Evolutionary conservation across 768 basidiomycete genomes (phyloP), one percentile per base, ranked within the genome.

Genomic region (Harrya chromipes): DNA sequence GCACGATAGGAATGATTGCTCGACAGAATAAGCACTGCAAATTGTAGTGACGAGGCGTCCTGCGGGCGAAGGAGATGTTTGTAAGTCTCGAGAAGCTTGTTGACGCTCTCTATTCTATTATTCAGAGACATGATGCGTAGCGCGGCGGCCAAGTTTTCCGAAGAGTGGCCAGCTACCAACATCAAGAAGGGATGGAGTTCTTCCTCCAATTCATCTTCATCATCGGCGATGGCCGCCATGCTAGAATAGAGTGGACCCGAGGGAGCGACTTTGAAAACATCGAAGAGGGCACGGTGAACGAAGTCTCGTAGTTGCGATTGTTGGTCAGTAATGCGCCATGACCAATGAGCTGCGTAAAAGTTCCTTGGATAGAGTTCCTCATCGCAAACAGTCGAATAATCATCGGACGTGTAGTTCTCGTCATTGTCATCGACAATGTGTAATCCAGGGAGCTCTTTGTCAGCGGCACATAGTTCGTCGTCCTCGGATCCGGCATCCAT

Each of bases 41-140:
- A 52, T 49, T 81, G 82, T 17, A 83, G 62, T 0, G 71, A 63
- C 2, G 59, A 27, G 4, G 75, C 67, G 43, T 87, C 83, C 13
- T 80, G 77, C 1, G 84, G 76, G 4, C 83, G 82, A n/a, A 87
- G 70, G 38, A 86, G 78, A 44, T 82, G 72, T 1, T 69, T 63
- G 56, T 85, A 68, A 0, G 67, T 48, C 17, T 71, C 61, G 43
- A 86, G 75, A 10, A 84, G 72, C 0, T 49, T 31, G 36, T 70
- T 41, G 53, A 85, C 64, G 24, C 56, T 58, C 0, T 64, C 59
- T 6, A 65, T 51, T 29, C 77, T 58, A 56, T 63, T 57, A 36
- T 74, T 71, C 4, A 60, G 35, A 4, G 74, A 62, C 58, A 78
- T 63, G 50, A 85, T 80, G 4, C 77, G 75, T 11, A 87, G 71